Evolutionary conservation across 2,329 filamentous ascomycete species (phyloP).

Genomic region (Sphaceloma murrayae): DNA sequence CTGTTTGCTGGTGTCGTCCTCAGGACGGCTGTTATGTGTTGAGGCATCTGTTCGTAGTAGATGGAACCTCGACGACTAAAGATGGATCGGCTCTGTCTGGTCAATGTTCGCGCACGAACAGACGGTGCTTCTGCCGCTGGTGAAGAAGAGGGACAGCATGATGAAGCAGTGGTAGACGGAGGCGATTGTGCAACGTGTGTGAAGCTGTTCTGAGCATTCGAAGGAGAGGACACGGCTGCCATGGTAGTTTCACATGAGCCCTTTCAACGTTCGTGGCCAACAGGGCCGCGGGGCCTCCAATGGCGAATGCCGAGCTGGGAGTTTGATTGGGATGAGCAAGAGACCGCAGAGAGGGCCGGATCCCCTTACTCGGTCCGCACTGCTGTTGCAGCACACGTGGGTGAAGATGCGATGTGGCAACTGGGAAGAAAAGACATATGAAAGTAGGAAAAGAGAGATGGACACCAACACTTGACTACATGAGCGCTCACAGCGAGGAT

Average conservation of each 20-base stretch:
- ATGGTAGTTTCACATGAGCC: constrained; percentile 12
- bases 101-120: constrained; percentile 11
- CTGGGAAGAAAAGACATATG: constrained; percentile 6
- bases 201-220: constrained; percentile 1
- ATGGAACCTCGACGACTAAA: constrained; percentile 28
- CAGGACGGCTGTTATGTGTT: constrained; percentile 13
- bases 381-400: constrained; percentile 7
- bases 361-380: too few relatives aligned
- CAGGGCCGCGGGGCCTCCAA: too few relatives aligned
- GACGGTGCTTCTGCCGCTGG: constrained; percentile 1
- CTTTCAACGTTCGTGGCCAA: constrained; percentile 1
- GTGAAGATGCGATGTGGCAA: constrained; percentile 2
- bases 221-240: constrained; percentile 13
- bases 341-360: constrained; percentile 2
- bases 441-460: background rate
- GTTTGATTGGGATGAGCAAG: constrained; percentile 8
- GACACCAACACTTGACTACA: background rate
- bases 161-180: constrained; percentile 7
- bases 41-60: constrained; percentile 7
- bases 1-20: constrained; percentile 5
- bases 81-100: constrained; percentile 29
- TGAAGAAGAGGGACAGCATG: constrained; percentile 6
- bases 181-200: constrained; percentile 11
- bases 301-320: too few relatives aligned
- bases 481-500: constrained; percentile 2